Conservation (phyloP, 768 basidiomycete species). For the Clathrus columnatus region DNA sequence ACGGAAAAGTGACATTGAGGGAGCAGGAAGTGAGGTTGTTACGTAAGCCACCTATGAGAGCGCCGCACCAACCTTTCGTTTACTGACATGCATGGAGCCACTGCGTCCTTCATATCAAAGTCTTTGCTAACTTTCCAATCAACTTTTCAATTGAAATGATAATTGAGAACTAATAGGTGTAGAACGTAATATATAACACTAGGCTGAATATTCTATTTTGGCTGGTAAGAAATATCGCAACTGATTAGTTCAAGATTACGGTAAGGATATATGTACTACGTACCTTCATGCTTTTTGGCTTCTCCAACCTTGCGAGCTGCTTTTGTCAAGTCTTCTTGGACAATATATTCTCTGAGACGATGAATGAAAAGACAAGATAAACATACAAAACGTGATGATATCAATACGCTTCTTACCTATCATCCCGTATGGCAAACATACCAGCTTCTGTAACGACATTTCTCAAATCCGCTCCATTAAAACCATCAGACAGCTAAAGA, state of each 20-base stretch:
- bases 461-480: constrained; percentile 94
- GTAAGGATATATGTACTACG: constrained; percentile 23
- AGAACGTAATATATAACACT: neutral
- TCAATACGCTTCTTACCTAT: constrained; percentile 45
- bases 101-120: constrained; percentile 33
- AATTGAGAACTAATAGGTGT: neutral
- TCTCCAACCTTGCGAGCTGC: constrained; percentile 93
- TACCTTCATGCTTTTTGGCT: constrained; percentile 96
- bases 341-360: constrained; percentile 64
- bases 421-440: constrained; percentile 98
- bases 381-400: neutral
- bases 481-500: constrained; percentile 69
- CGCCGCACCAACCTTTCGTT: constrained; percentile 62
- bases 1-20: neutral
- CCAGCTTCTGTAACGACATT: constrained; percentile 95
- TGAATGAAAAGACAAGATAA: constrained; percentile 4
- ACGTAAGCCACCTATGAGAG: constrained; percentile 35
- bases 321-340: constrained; percentile 93
- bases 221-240: constrained; percentile 9
- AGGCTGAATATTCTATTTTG: constrained; percentile 18
- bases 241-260: neutral
- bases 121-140: neutral
- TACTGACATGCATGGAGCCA: constrained; percentile 47
- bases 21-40: neutral
- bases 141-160: neutral